Conservation (phyloP, 768 basidiomycete genomes). For the Boletus sp. region DNA sequence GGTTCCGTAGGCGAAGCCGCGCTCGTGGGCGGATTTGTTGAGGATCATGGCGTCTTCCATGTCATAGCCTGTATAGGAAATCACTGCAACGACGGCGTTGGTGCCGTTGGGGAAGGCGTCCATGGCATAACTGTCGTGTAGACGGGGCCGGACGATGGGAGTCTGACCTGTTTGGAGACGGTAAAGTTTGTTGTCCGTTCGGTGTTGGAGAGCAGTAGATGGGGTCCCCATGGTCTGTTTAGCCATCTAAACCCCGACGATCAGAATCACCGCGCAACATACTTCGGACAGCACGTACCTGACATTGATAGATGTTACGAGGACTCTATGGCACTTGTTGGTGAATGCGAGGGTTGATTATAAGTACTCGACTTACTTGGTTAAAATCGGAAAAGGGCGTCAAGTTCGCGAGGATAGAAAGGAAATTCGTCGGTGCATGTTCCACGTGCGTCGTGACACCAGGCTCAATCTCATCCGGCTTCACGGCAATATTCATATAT, state of each 20-base stretch:
- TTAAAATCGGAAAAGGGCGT: slow-evolving; percentile 99
- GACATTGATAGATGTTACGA: slow-evolving; percentile 91
- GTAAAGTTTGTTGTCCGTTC: slow-evolving; percentile 98
- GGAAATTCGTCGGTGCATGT: slow-evolving; percentile 89
- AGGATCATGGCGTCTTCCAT: slow-evolving; percentile 99
- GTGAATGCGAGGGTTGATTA: not conserved
- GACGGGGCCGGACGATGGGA: slow-evolving; percentile 85
- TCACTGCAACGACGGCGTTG: slow-evolving; percentile 98
- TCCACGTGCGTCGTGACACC: slow-evolving; percentile 89
- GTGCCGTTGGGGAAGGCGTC: slow-evolving; percentile 98
- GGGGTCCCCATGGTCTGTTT: slow-evolving; percentile 99
- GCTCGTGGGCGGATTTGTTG: slow-evolving; percentile 97
- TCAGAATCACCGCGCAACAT: slow-evolving; percentile 4
- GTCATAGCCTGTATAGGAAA: slow-evolving; percentile 99
- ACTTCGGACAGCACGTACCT: slow-evolving; percentile 44
- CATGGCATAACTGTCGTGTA: slow-evolving; percentile 96
- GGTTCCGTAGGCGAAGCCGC: slow-evolving; percentile 95
- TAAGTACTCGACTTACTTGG: slow-evolving; percentile 55
- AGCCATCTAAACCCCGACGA: slow-evolving; percentile 72
- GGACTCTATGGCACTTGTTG: slow-evolving; percentile 53
- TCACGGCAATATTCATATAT: slow-evolving; percentile 97
- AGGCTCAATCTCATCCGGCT: slow-evolving; percentile 75
- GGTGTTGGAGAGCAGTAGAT: slow-evolving; percentile 82
- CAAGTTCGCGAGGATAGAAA: slow-evolving; percentile 94
- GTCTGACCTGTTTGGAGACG: slow-evolving; percentile 93